phyloP scores from a whole-genome alignment of 306 rosid genomes.

The Pyrus bretschneideri region DNA sequence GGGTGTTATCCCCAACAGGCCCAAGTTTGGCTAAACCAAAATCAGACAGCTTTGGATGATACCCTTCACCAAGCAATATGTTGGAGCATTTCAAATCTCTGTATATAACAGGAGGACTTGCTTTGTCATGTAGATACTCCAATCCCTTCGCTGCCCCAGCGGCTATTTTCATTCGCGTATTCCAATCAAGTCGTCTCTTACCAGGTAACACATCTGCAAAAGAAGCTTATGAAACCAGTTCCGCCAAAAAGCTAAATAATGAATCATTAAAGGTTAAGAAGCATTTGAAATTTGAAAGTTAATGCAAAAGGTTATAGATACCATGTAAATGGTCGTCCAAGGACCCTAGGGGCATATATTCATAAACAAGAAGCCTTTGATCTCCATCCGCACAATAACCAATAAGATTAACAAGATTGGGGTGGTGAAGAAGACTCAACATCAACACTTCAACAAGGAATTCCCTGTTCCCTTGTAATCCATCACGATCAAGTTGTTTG shows the following conservation, averaged over 20 bases:
- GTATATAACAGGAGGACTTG: conserved; percentile 94
- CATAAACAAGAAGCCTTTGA: conserved; percentile 95
- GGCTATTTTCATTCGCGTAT: conserved; percentile 83
- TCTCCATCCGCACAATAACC: conserved; percentile 99
- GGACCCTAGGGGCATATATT: conserved; percentile 86
- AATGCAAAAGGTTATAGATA: conserved; percentile 17
- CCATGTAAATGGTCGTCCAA: conserved; percentile 94
- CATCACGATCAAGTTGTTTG: conserved; percentile 91
- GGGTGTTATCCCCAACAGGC: conserved; percentile 85
- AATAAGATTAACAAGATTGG: conserved; percentile 84
- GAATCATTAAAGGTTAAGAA: background rate
- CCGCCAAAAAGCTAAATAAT: background rate
- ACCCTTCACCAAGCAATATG: conserved; percentile 85
- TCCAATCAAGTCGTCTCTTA: conserved; percentile 78
- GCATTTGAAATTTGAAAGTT: background rate
- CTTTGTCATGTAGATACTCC: conserved; percentile 87
- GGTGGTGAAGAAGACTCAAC: conserved; percentile 93
- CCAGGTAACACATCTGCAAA: conserved; percentile 67
- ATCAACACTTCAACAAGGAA: conserved; percentile 93
- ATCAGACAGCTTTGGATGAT: conserved; percentile 87
- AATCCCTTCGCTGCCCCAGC: conserved; percentile 90
- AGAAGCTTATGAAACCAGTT: conserved; percentile 15
- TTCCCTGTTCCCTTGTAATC: conserved; percentile 93
- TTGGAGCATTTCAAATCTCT: conserved; percentile 92
- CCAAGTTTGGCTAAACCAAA: conserved; percentile 96